Conservation (phyloP, 139 green algal genomes). For the Eudorina sp. region DNA sequence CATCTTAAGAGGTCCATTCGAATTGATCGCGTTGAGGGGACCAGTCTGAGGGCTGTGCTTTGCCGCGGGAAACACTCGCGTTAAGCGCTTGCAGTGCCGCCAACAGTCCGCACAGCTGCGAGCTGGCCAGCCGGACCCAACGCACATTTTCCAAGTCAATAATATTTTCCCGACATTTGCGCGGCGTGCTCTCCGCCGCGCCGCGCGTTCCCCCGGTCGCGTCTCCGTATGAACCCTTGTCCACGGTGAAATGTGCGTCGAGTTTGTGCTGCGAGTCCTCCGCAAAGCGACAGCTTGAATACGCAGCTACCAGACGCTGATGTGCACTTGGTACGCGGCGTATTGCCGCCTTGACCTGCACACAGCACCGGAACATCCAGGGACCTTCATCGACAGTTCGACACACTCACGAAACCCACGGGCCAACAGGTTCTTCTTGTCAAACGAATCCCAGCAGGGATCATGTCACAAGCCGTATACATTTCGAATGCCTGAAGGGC, state of each 20-base stretch:
- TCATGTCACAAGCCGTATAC: too few species aligned
- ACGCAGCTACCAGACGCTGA: constrained; percentile 25
- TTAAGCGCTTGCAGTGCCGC: not conserved
- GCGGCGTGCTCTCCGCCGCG: too few species aligned
- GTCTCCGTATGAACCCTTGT: too few species aligned
- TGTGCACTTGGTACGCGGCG: constrained; percentile 43
- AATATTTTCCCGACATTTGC: too few species aligned
- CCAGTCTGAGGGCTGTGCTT: not conserved
- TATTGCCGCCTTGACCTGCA: constrained; percentile 54
- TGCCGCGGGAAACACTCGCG: not conserved
- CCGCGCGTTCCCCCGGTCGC: too few species aligned
- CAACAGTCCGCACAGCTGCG: constrained; percentile 22
- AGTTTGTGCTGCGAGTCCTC: not conserved
- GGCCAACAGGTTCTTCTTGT: too few species aligned
- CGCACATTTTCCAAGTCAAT: too few species aligned
- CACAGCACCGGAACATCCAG: not conserved
- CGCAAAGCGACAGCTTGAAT: constrained; percentile 30
- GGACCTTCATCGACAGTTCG: too few species aligned
- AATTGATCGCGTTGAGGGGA: constrained; percentile 7
- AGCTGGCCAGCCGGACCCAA: not conserved
- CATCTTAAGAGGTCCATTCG: not conserved
- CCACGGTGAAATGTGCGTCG: too few species aligned
- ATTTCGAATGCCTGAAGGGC: too few species aligned
- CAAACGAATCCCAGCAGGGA: too few species aligned
- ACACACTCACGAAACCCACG: too few species aligned